Conservation (phyloP, 176 grass and related monocot genomes). For the Tillandsia fasciculata region DNA sequence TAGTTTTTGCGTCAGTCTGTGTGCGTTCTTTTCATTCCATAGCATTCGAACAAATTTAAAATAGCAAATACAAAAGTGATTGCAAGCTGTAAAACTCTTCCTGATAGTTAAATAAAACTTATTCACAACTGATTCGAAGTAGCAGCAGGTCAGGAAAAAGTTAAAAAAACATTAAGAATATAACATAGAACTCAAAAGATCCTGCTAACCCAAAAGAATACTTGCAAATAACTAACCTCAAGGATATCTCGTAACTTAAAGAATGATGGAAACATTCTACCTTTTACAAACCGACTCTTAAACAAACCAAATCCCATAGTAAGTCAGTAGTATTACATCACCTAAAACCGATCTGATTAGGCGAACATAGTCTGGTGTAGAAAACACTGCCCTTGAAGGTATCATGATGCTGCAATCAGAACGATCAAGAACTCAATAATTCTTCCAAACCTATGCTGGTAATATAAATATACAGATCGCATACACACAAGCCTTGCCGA, state of each 20-base stretch:
- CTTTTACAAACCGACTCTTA: not conserved
- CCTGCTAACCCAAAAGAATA: constrained; percentile 8
- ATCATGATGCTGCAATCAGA: not conserved
- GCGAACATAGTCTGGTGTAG: not conserved
- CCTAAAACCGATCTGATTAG: no score
- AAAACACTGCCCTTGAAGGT: not conserved
- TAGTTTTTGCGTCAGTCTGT: no score
- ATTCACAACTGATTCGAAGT: constrained; percentile 1
- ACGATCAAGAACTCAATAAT: not conserved
- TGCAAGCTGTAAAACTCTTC: not conserved
- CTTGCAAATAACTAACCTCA: not conserved
- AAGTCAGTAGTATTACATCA: no score
- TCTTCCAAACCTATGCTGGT: not conserved
- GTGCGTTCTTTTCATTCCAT: no score
- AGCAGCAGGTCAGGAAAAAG: not conserved
- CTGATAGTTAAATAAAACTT: not conserved
- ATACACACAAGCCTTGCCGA: not conserved
- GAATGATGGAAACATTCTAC: not conserved
- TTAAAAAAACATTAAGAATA: not conserved
- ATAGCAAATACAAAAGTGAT: no score
- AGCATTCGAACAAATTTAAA: no score
- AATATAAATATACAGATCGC: not conserved
- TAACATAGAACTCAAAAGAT: constrained; percentile 4
- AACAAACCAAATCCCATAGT: no score
- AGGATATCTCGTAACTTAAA: not conserved